Evolutionary conservation across 2,329 filamentous ascomycete species (phyloP), one percentile per base, ranked within the genome.

Genomic region (Acrocalymma vagum): DNA sequence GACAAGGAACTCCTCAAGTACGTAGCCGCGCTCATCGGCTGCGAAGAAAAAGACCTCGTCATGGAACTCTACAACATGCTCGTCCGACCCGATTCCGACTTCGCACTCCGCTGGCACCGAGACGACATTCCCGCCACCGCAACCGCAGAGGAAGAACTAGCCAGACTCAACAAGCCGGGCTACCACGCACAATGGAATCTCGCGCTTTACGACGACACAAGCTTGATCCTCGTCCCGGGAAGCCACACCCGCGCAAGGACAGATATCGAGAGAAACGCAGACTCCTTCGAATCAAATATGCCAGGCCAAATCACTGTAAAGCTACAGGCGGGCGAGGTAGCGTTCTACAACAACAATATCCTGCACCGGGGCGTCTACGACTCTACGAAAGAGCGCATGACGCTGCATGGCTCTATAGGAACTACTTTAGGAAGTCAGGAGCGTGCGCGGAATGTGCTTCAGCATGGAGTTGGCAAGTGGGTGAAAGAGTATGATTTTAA

Each of bases 341-440:
- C 88, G 27, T 95, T 95, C 60, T 95, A 95, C 64, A 85, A 95
- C 68, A 95, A 92, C 63, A 95, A 95, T 67, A 95, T 95, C 51
- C 67, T 95, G 49, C 87, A 90, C 60, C 75, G 87, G 4, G 87
- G 87, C 2, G 81, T 82, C 18, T 91, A 90, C 65, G 73, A 78
- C 51, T 69, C 71, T 9, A 57, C 25, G 1, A 79, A 73, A 53
- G 84, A 89, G 70, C 73, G 87, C 16, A 79, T 86, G 76, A 90
- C 86, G 45, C 69, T 90, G 58, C 87, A 90, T 67, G 87, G 87
- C 6, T 86, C 82, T 39, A 86, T 88, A 30, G 87, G 87, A 2
- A 80, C 85, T 53, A 73, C 74, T 1, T 70, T 66, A 3, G 84
- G 80, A 2, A 80, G 80, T 41, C 64, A 56, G 27, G 70, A 80